Base-by-base conservation (phyloP, 768 basidiomycete species). In the Collybiopsis confluens region DNA sequence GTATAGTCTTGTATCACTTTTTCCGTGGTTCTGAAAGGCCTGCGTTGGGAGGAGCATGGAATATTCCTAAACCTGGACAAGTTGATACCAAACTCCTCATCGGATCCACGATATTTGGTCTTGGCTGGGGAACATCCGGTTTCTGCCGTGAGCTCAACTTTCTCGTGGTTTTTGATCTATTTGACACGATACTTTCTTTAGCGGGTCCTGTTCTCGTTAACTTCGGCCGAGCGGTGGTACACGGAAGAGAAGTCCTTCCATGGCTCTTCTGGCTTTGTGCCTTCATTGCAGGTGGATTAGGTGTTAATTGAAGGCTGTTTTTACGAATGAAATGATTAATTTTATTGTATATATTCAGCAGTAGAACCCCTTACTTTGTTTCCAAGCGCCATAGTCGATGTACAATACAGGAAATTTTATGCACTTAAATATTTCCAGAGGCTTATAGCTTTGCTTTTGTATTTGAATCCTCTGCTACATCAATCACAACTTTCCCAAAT, bases 401-500 rank as follows among this genome's bases (percentile, higher is more conserved):
- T n/a, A n/a, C n/a, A n/a, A n/a, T n/a, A n/a, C n/a, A n/a, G n/a
- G n/a, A n/a, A n/a, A n/a, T n/a, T n/a, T n/a, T n/a, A n/a, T n/a
- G 30, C 30, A 33, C 30, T 33, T 13, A 33, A 13, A 33, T 33
- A 33, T 33, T 13, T 13, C 6, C 13, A 13, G 13, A 5, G 5
- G 30, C 13, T 33, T 54, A 60, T 37, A 60, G 38, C 28, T 54
- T 53, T 23, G 43, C 44, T 36, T 38, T 61, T 60, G 62, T 57
- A 58, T 38, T 27, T 16, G 9, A n/a, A 24, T 45, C 57, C 42
- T 53, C 60, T 13, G 61, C 62, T 45, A 88, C 63, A 56, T 69
- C 77, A 51, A 88, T 67, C 33, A 90, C 82, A 26, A 92, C 79
- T 67, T 92, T 92, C 15, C 91, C 90, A 62, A 91, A 90, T 59